Evolutionary conservation across 164 flowering plant genomes (phyloP).

Genomic region (Vitis rupestris): DNA sequence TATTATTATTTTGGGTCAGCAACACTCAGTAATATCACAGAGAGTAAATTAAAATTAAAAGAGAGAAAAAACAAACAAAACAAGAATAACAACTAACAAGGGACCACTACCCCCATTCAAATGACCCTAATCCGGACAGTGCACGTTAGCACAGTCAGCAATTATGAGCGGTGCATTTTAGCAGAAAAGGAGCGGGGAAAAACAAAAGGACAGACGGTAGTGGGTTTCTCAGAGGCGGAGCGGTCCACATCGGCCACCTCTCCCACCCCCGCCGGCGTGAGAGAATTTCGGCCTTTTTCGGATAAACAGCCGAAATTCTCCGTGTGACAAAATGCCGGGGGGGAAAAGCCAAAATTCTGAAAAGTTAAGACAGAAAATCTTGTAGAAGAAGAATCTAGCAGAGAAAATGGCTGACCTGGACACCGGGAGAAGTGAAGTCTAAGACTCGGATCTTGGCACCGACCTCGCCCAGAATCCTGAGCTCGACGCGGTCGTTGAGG

Average conservation of each 20-base stretch:
- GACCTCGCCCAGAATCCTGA: slow-evolving; percentile 76
- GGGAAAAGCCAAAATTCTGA: background rate
- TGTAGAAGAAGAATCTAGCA: background rate
- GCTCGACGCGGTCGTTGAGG: slow-evolving; percentile 84
- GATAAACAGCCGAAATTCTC: background rate
- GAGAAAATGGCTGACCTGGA: slow-evolving; percentile 51
- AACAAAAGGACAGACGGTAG: background rate
- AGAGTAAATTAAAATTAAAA: too few relatives aligned
- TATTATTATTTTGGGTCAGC: too few relatives aligned
- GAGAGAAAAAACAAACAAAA: background rate
- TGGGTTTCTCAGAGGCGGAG: background rate
- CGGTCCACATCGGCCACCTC: background rate
- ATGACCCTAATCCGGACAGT: background rate
- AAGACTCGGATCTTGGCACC: slow-evolving; percentile 87
- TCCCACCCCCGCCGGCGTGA: background rate
- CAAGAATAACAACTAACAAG: background rate
- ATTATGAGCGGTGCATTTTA: background rate
- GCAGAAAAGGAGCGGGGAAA: background rate
- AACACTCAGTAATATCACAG: too few relatives aligned
- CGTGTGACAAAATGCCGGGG: background rate
- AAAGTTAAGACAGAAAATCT: background rate
- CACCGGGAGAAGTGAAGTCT: slow-evolving; percentile 76
- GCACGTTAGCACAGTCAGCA: background rate
- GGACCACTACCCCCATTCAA: background rate
- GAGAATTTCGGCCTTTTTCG: background rate